phyloP scores from a whole-genome alignment of 2,329 filamentous ascomycete genomes.

The Madurella mycetomatis region DNA sequence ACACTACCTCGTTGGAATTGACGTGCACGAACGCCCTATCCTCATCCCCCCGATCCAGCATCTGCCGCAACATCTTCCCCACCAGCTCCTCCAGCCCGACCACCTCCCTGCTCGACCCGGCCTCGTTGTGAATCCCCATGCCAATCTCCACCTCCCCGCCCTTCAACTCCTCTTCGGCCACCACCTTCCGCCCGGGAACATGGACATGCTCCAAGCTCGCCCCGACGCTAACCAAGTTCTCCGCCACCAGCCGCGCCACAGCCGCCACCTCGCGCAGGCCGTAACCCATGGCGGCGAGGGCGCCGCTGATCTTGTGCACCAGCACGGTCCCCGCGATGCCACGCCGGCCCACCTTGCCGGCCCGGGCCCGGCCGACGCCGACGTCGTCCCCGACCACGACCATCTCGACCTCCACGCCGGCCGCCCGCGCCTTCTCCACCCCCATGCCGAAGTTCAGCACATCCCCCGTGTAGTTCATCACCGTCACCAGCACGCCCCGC shows the following conservation, averaged over 20 bases:
- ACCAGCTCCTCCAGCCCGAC: constrained; percentile 53
- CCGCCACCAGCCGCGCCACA: constrained; percentile 65
- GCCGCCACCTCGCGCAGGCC: constrained; percentile 66
- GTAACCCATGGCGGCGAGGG: constrained; percentile 67
- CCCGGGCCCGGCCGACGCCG: constrained; percentile 73
- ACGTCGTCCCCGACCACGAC: constrained; percentile 90
- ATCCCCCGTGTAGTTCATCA: constrained; percentile 93
- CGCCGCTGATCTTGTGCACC: constrained; percentile 86
- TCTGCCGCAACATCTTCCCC: constrained; percentile 63
- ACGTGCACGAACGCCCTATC: constrained; percentile 68
- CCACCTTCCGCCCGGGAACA: constrained; percentile 67
- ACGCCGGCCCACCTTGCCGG: constrained; percentile 86
- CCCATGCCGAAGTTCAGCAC: constrained; percentile 91
- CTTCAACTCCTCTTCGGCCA: constrained; percentile 53
- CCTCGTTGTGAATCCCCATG: constrained; percentile 76
- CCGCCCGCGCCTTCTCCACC: constrained; percentile 83
- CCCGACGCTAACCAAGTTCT: constrained; percentile 80
- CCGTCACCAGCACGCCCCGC: constrained; percentile 74
- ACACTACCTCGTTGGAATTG: constrained; percentile 58
- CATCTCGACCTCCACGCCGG: constrained; percentile 76
- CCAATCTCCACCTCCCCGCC: constrained; percentile 59
- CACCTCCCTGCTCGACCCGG: constrained; percentile 50
- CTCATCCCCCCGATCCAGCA: constrained; percentile 60
- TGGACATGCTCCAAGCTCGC: constrained; percentile 89
- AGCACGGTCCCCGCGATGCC: constrained; percentile 90